Conservation (phyloP, 2,329 filamentous ascomycete genomes). For the Xylaria sp. region DNA sequence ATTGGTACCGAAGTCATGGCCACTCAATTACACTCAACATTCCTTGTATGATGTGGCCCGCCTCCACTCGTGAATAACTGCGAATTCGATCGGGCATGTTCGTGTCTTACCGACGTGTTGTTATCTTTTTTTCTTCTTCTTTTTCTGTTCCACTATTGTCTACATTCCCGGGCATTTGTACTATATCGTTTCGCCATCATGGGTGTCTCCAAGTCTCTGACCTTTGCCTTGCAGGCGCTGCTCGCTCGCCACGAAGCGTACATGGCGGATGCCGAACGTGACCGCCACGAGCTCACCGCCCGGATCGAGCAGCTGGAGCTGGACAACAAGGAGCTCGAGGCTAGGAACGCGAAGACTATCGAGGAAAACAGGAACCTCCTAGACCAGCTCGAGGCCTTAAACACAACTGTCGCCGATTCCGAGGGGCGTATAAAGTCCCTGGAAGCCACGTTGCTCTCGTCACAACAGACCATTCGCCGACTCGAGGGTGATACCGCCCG, state of each 20-base stretch:
- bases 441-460: conserved; percentile 74
- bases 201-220: conserved; percentile 61
- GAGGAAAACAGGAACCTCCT: conserved; percentile 82
- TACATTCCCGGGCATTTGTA: conserved; percentile 29
- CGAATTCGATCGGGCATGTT: background rate
- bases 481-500: conserved; percentile 74
- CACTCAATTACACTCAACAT: background rate
- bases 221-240: conserved; percentile 78
- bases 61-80: background rate
- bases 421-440: conserved; percentile 79
- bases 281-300: conserved; percentile 71
- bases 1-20: background rate
- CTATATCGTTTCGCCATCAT: conserved; percentile 21
- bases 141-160: background rate
- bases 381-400: conserved; percentile 82
- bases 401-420: conserved; percentile 76
- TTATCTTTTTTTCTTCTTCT: conserved; percentile 13
- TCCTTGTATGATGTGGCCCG: background rate
- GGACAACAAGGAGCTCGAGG: conserved; percentile 74
- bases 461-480: conserved; percentile 75
- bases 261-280: conserved; percentile 87
- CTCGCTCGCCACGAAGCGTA: conserved; percentile 92
- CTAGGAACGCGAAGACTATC: conserved; percentile 74
- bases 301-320: conserved; percentile 77
- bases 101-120: background rate